Evolutionary conservation across 2,329 filamentous ascomycete species (phyloP), one percentile per base, ranked within the genome.

Genomic region (Talaromyces sp.): DNA sequence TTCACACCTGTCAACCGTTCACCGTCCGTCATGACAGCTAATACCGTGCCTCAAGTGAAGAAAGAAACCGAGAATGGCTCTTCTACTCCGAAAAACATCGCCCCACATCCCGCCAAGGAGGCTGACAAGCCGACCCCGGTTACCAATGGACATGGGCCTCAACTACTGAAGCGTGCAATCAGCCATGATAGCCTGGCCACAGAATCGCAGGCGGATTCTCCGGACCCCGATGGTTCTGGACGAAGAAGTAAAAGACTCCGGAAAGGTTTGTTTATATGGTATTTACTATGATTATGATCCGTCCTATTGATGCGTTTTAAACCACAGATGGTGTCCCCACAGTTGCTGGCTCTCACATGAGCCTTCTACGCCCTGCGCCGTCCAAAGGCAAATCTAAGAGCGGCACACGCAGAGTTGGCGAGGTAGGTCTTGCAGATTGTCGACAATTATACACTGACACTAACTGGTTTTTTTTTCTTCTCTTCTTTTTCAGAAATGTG

Each of bases 271-370:
- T 75, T 28, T 25, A 32, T n/a, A 13, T 22, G 25, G 9, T 27
- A 51, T 30, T 39, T 47, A 54, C 49, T 27, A 25, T 22, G 19
- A 42, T 54, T 13, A 44, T 30, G 28, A 42, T 36, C 22, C 42
- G 25, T 47, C 11, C 28, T 58, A 52, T 44, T 64, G 22, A 64
- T 36, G 39, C 22, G 27, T n/a, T 19, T 19, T 32, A 56, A 27
- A 59, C 62, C 52, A 59, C 67, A 78, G 75, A 85, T 72, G 77
- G 77, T 51, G 80, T 82, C 39, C 92, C 93, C 51, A 96, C 91
- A 36, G 92, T 99, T 67, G 92, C 92, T 66, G 95, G 95, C 59
- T 98, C 93, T 58, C 92, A 98, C 77, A 98, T 98, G 92, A 95
- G 91, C 64, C 86, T 93, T 70, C 92, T 96, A 71, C 90, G 93